Base-by-base conservation (phyloP, 73 alveolate species). In the Paramecium tetraurelia region DNA sequence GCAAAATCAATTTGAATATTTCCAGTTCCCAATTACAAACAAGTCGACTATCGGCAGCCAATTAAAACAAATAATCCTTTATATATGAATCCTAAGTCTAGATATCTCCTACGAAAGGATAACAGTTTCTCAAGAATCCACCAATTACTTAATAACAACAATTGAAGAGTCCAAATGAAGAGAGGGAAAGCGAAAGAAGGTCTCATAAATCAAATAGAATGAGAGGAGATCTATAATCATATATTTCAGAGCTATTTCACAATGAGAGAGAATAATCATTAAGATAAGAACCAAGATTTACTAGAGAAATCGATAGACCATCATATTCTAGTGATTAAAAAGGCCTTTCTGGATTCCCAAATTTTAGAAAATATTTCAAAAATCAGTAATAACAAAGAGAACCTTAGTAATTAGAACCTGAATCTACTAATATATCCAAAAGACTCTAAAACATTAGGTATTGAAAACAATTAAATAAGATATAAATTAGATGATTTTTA, bases 401-500 rank as follows among this genome's bases (percentile, higher is more conserved):
- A n/a, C 69, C 36, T 16, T 72, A 72, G 2, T 59, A 40, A 20
- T 35, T 14, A 24, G 50, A 27, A 63, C 14, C 84, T 22, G 84
- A 63, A 63, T 24, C 84, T 12, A 11, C 44, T 5, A 33, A 63
- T 63, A 63, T 63, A 11, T 31, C 58, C 18, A 72, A 40, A 72
- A 36, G 86, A n/a, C 63, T 72, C 6, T 12, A 72, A 72, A 72
- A 72, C 40, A 72, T 63, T 14, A 63, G 84, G 84, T 63, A 63
- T 63, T 63, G 8, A 7, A 22, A 16, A 18, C 5, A 21, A 16
- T n/a, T 33, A 72, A n/a, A 6, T 12, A 72, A 72, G 86, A 72
- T 72, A 72, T 35, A 72, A 72, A 72, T 72, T 72, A 72, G 59
- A 72, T 72, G 86, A 72, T 72, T 72, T 72, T 38, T 27, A 63